Evolutionary conservation across 1,139 yeast genomes (phyloP), one percentile per base, ranked within the genome.

Genomic region (Lizanozyma gosingica): DNA sequence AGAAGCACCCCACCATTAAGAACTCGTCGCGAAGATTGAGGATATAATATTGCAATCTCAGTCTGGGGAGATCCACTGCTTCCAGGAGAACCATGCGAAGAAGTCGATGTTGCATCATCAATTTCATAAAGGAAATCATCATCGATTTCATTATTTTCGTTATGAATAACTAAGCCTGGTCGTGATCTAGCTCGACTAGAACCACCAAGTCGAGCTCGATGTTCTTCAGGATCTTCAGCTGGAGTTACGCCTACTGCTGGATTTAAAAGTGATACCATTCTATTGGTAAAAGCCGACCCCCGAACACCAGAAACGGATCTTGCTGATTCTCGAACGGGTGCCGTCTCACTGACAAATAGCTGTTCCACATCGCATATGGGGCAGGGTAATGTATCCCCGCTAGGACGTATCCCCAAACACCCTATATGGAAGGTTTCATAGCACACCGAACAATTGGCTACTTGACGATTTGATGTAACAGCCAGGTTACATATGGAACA

Each of bases 1-100:
- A 59, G 54, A 9, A 66, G 45, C 1, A 65, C 65, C 0, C 76
- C 75, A 2, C 76, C 75, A 47, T 70, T 70, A 9, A 66, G 52
- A 8, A 57, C 60, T 2, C 55, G 54, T 6, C 48, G 45, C 4
- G 45, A 33, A 17, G 29, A 22, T 22, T 22, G 29, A 11, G 29
- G 29, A 11, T 22, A 22, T 11, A 11, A 6, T 22, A 6, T 11
- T 22, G 29, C 9, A 22, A 11, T 11, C 29, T 22, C 9, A 22
- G 29, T 11, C 29, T 22, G 29, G 11, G 29, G n/a, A n/a, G n/a
- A n/a, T n/a, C n/a, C n/a, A n/a, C n/a, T n/a, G n/a, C n/a, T n/a
- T n/a, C n/a, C n/a, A n/a, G n/a, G n/a, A n/a, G n/a, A n/a, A n/a
- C n/a, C n/a, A n/a, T n/a, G n/a, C n/a, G n/a, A n/a, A n/a, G n/a